Evolutionary conservation across 768 basidiomycete species (phyloP).

Genomic region (Phylloporus scabripes): DNA sequence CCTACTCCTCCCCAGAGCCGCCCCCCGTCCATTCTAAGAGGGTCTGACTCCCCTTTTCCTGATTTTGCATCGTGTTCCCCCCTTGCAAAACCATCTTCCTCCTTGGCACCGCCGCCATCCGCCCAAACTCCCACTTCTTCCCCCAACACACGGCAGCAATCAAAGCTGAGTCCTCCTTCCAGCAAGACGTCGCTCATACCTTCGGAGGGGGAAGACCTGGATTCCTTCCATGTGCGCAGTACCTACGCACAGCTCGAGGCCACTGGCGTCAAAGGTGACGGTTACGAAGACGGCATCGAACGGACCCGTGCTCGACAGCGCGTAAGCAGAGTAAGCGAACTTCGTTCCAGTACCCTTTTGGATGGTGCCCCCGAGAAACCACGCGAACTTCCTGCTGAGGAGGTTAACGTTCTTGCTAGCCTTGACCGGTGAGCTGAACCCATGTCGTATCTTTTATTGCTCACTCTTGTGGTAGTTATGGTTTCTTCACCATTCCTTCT

Average conservation of each 20-base stretch:
- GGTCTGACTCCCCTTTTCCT: slow-evolving; percentile 23
- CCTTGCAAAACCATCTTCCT: slow-evolving; percentile 14
- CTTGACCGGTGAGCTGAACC: slow-evolving; percentile 73
- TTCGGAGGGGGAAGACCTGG: slow-evolving; percentile 75
- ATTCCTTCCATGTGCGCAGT: slow-evolving; percentile 76
- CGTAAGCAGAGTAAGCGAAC: slow-evolving; percentile 50
- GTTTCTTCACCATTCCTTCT: slow-evolving; percentile 77
- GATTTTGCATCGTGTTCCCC: slow-evolving; percentile 18
- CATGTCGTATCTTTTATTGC: slow-evolving; percentile 1
- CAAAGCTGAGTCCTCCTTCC: slow-evolving; percentile 33
- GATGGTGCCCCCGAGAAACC: slow-evolving; percentile 56
- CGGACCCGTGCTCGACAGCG: slow-evolving; percentile 76
- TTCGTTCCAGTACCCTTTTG: slow-evolving; percentile 50
- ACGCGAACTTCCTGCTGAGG: slow-evolving; percentile 64
- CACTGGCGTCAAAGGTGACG: slow-evolving; percentile 91
- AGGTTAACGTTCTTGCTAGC: slow-evolving; percentile 62
- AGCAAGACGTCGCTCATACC: slow-evolving; percentile 62
- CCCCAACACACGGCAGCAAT: slow-evolving; percentile 21
- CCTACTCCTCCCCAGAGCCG: slow-evolving; percentile 28
- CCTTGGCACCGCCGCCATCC: slow-evolving; percentile 27
- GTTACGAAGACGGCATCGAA: slow-evolving; percentile 91
- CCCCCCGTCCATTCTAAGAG: slow-evolving; percentile 20
- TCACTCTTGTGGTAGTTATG: slow-evolving; percentile 57
- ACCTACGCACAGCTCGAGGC: slow-evolving; percentile 89
- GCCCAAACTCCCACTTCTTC: slow-evolving; percentile 34